phyloP scores from a whole-genome alignment of 495 filamentous ascomycete genomes.

The Daldinia bambusicola region DNA sequence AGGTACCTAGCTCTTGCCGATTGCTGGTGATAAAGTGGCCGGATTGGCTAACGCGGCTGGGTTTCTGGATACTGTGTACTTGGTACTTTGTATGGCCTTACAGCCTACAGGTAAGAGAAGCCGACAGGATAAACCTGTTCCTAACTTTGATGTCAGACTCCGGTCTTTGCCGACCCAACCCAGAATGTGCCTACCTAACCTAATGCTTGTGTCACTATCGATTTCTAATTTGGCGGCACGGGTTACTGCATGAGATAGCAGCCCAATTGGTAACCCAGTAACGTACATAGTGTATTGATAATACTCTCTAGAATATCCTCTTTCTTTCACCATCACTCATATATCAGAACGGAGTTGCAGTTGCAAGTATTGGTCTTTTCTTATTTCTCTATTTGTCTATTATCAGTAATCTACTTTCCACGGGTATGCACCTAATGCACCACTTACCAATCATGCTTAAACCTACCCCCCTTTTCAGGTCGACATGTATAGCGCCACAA shows the following conservation, averaged over 20 bases:
- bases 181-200: no score
- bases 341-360: no score
- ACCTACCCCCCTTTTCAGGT: slow-evolving; percentile 4
- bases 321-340: not conserved
- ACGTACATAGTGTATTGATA: not conserved
- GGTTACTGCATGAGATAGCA: not conserved
- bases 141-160: slow-evolving; percentile 7
- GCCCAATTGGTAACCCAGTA: not conserved
- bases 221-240: not conserved
- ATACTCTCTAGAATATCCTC: not conserved
- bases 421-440: no score
- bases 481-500: slow-evolving; percentile 15
- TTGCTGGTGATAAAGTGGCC: slow-evolving; percentile 20
- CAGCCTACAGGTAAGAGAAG: not conserved
- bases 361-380: no score
- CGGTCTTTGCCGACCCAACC: slow-evolving; percentile 29
- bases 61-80: not conserved
- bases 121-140: not conserved
- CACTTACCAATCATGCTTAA: not conserved
- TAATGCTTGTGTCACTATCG: not conserved
- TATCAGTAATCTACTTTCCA: not conserved
- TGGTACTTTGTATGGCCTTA: not conserved
- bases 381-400: not conserved
- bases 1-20: no score
- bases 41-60: not conserved